Evolutionary conservation across 352 stramenopile species (phyloP).

Genomic region (Phytophthora sp.): DNA sequence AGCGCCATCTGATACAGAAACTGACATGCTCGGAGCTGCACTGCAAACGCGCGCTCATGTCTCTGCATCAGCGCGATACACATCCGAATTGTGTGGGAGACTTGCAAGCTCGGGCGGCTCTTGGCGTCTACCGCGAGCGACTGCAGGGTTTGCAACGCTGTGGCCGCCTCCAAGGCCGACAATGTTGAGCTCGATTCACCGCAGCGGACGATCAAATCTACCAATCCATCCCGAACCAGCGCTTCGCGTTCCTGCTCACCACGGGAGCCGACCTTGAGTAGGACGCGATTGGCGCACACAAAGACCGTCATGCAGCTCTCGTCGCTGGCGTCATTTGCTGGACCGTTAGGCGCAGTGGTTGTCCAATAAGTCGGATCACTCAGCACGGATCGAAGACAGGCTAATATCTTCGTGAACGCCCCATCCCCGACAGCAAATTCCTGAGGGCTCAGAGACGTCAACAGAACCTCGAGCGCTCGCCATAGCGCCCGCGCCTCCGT

Average conservation of each 20-base stretch:
- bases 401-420: conserved; percentile 49
- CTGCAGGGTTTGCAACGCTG: conserved; percentile 57
- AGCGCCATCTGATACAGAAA: conserved; percentile 76
- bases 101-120: conserved; percentile 41
- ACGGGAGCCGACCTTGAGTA: conserved; percentile 49
- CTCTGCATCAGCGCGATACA: conserved; percentile 45
- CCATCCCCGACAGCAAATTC: conserved; percentile 47
- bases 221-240: conserved; percentile 48
- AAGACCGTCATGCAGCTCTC: conserved; percentile 41
- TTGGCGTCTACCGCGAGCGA: conserved; percentile 50
- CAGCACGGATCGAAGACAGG: conserved; percentile 45
- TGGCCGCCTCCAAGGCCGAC: conserved; percentile 22
- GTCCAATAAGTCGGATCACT: conserved; percentile 40
- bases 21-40: conserved; percentile 64
- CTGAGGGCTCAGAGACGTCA: conserved; percentile 39
- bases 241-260: conserved; percentile 56
- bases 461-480: conserved; percentile 55
- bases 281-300: conserved; percentile 48
- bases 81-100: conserved; percentile 37
- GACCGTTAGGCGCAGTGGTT: background rate
- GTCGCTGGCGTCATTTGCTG: background rate
- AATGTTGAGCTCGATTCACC: conserved; percentile 18
- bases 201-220: conserved; percentile 41
- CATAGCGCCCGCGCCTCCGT: conserved; percentile 59
- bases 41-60: conserved; percentile 28